These are phyloP conservation scores for Oryza officinalis DNA, from an alignment of 176 grass and related monocot genomes.

Conservation along the genomic window DNA sequence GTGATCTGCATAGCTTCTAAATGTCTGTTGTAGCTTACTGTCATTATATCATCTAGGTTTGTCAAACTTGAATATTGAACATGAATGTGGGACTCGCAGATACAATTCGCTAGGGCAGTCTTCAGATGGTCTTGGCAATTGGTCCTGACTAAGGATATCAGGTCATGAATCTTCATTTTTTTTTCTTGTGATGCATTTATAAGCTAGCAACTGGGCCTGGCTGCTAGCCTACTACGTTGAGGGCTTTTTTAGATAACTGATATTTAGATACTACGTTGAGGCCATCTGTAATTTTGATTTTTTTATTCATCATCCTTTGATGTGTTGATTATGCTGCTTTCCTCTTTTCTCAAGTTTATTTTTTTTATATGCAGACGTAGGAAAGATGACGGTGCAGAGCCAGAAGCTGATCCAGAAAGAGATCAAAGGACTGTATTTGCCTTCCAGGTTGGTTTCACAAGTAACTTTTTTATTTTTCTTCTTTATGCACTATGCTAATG, in stretches of 20 bases:
- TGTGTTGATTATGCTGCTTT: slow-evolving; percentile 25
- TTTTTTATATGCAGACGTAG: slow-evolving; percentile 47
- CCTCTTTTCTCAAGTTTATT: background rate
- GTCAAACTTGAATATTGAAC: slow-evolving; percentile 67
- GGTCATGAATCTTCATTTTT: slow-evolving; percentile 51
- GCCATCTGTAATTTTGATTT: background rate
- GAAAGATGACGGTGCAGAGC: slow-evolving; percentile 68
- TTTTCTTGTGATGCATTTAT: slow-evolving; percentile 46
- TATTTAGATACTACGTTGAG: background rate
- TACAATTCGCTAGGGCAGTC: slow-evolving; percentile 73
- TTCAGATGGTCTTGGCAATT: slow-evolving; percentile 73
- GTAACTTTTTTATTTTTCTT: background rate
- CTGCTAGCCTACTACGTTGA: background rate
- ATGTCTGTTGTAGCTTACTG: slow-evolving; percentile 30
- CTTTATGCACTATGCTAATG: slow-evolving; percentile 34
- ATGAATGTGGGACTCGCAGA: slow-evolving; percentile 82
- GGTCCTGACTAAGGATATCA: slow-evolving; percentile 61
- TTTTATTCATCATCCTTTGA: slow-evolving; percentile 2
- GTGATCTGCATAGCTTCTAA: slow-evolving; percentile 8
- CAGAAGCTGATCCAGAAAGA: slow-evolving; percentile 84
- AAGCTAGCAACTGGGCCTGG: slow-evolving; percentile 38
- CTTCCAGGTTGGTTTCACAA: slow-evolving; percentile 56
- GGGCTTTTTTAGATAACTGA: slow-evolving; percentile 17
- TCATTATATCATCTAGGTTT: slow-evolving; percentile 37
- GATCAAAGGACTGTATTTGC: slow-evolving; percentile 95